Conservation (phyloP, 2,329 filamentous ascomycete species). For the Colletotrichum melonis region DNA sequence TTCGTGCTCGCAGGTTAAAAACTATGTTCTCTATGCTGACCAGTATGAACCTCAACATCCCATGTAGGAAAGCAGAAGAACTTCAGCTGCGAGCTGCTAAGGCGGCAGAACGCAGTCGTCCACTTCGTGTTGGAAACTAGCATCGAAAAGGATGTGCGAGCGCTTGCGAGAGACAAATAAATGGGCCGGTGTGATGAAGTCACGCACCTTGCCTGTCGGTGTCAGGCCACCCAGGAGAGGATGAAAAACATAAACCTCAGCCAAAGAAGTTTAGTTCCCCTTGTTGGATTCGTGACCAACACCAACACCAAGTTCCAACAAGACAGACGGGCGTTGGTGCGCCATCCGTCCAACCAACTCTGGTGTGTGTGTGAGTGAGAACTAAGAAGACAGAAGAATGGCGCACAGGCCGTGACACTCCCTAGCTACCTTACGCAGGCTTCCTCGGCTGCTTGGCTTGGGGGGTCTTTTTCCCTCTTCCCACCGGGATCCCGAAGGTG, state of each 20-base stretch:
- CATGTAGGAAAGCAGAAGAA: neutral
- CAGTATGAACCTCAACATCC: neutral
- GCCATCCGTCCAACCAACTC: neutral
- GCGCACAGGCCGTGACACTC: slow-evolving; percentile 18
- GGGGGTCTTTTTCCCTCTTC: neutral
- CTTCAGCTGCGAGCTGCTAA: neutral
- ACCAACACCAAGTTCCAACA: neutral
- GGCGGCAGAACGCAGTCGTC: neutral
- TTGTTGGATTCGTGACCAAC: neutral
- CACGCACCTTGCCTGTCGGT: neutral
- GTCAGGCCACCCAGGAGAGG: neutral
- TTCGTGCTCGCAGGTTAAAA: neutral
- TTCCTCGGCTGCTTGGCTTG: slow-evolving; percentile 11
- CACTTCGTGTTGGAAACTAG: neutral
- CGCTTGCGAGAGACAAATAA: neutral
- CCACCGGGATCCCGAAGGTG: slow-evolving; percentile 28
- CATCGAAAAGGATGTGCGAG: neutral
- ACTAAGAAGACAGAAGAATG: neutral
- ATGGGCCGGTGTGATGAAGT: neutral
- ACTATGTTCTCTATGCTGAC: neutral
- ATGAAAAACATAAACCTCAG: neutral
- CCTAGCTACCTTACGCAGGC: neutral
- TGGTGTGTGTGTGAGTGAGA: no score
- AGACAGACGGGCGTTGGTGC: neutral
- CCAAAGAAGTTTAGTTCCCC: neutral